Percentiles rank a stretch among this genome's conserved stretches.
Evolutionary conservation across 164 flowering plant species (phyloP).

Genomic region (Magnolia sinica): DNA sequence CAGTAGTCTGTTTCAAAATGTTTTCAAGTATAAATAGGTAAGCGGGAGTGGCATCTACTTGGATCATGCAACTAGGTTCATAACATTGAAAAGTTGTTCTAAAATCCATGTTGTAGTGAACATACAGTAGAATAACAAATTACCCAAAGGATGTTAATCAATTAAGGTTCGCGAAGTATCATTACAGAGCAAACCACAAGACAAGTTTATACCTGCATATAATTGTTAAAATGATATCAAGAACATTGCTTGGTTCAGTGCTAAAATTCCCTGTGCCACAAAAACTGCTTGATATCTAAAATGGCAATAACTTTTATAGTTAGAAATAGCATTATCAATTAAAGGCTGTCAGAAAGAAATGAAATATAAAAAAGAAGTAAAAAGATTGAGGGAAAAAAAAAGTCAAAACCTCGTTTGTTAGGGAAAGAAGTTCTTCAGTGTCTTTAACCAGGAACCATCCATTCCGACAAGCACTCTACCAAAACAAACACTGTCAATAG

Average conservation of each 20-base stretch:
- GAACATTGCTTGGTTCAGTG: conserved; percentile 21
- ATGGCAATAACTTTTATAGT: background rate
- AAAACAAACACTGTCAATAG: background rate
- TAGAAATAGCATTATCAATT: background rate
- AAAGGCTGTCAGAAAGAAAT: background rate
- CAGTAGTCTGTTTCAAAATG: too few species aligned
- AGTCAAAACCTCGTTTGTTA: background rate
- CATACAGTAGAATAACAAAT: background rate
- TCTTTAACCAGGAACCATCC: background rate
- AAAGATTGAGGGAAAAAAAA: background rate
- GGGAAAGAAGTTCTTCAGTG: background rate
- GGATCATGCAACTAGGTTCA: background rate
- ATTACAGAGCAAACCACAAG: background rate
- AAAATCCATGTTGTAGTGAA: background rate
- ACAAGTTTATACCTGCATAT: conserved; percentile 54
- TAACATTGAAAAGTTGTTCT: background rate
- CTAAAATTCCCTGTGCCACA: conserved; percentile 28
- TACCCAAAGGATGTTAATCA: background rate
- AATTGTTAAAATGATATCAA: conserved; percentile 32
- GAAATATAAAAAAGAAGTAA: background rate
- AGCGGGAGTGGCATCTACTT: too few species aligned
- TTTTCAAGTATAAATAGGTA: too few species aligned
- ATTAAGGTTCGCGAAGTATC: background rate
- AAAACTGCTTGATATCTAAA: conserved; percentile 46
- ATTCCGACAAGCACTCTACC: background rate